A percentile compares a stretch with the other conserved stretches of the same genome.
phyloP scores from a whole-genome alignment of 2,329 filamentous ascomycete genomes.

The Colletotrichum aenigma region DNA sequence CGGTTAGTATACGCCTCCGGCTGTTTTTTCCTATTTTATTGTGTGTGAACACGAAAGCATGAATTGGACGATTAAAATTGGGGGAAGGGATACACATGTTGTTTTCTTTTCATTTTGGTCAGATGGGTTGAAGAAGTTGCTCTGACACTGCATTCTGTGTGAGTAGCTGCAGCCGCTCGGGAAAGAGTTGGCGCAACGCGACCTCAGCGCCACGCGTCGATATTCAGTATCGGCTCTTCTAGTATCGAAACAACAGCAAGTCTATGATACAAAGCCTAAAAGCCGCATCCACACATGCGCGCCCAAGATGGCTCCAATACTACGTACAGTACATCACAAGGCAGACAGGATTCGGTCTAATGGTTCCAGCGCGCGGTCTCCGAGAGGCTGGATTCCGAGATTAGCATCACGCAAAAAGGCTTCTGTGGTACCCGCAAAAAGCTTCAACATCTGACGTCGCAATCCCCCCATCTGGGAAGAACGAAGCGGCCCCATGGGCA shows the following conservation, averaged over 20 bases:
- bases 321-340: neutral
- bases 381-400: neutral
- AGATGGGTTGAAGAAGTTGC: neutral
- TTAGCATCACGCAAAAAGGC: neutral
- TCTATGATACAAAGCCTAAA: neutral
- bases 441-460: neutral
- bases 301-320: neutral
- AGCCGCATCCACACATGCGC: neutral
- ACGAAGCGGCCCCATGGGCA: neutral
- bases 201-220: conserved; percentile 14
- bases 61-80: neutral
- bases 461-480: neutral
- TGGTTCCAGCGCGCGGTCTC: neutral
- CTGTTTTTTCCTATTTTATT: neutral
- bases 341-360: neutral
- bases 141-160: conserved; percentile 1
- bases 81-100: neutral
- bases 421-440: neutral
- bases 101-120: neutral
- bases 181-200: conserved; percentile 14
- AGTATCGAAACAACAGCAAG: neutral
- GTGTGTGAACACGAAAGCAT: neutral
- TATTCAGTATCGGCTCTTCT: conserved; percentile 6
- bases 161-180: conserved; percentile 10
- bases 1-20: conserved; percentile 17